Base-by-base conservation (phyloP, 176 grass and related monocot species). In the Paspalum vaginatum region DNA sequence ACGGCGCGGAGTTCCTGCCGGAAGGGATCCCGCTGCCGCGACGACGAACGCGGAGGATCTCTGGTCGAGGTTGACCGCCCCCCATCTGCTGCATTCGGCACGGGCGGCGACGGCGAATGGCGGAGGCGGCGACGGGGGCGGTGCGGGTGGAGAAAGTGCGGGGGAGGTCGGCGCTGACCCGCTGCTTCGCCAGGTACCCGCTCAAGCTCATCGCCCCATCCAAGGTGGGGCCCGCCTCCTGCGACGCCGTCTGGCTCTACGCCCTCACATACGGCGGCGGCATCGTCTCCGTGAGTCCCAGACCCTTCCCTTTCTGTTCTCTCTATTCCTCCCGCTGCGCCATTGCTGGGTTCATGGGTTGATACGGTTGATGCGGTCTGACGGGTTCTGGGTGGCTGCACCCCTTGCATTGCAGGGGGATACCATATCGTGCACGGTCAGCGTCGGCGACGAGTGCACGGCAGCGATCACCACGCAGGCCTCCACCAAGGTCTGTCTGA, bases 191-290 rank as follows among this genome's bases (percentile, higher is more conserved):
- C 41, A 91, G 83, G 83, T 98, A 98, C 65, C 95, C 95, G 9
- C 89, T 98, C 74, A 94, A 98, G 88, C 77, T 98, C 79, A 98
- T 98, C 85, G 65, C 86, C 64, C 92, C 95, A 5, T 91, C 91
- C 65, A 98, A 94, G 88, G 94, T 87, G 13, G 92, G 83, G 0
- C 75, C 83, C 20, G 78, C 86, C 53, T 58, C 75, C 48, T 69
- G 80, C 18, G 86, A 90, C 76, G 81, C 81, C 37, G 92, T 89
- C 44, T 98, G 92, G 90, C 88, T 98, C 75, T 98, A 93, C 77
- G 41, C 83, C 76, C 86, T 98, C 80, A 87, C 90, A 75, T 98
- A 98, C 32, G 90, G 95, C n/a, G 92, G 92, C 43, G 95, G 95
- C 81, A 95, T 98, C 57, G 92, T 98, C 83, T 98, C 95, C 43